phyloP scores from a whole-genome alignment of 2,329 filamentous ascomycete genomes.

The Lasiodiplodia theobromae region DNA sequence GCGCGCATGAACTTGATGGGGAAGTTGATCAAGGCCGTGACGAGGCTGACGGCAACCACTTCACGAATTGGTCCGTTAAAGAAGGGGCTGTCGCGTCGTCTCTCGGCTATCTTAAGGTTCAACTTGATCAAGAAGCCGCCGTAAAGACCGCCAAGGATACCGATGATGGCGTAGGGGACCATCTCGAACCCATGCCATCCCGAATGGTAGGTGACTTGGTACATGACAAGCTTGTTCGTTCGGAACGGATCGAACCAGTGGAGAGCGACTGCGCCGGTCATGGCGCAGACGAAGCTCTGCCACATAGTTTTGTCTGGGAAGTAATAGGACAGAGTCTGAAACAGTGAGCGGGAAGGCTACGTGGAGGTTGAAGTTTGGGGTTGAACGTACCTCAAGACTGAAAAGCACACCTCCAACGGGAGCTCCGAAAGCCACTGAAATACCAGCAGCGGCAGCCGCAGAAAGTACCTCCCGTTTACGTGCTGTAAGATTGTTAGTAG shows the following conservation, averaged over 20 bases:
- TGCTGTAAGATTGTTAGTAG: constrained; percentile 59
- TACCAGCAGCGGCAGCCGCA: constrained; percentile 88
- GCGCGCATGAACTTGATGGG: constrained; percentile 96
- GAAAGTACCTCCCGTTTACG: constrained; percentile 93
- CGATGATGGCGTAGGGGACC: constrained; percentile 83
- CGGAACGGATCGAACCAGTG: constrained; percentile 94
- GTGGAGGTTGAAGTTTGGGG: not conserved
- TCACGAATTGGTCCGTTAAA: constrained; percentile 76
- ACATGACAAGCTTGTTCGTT: constrained; percentile 93
- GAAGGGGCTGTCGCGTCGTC: constrained; percentile 63
- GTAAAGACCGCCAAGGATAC: constrained; percentile 90
- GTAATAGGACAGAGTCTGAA: constrained; percentile 90
- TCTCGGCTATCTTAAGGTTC: constrained; percentile 85
- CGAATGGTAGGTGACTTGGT: constrained; percentile 91
- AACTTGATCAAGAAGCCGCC: constrained; percentile 93
- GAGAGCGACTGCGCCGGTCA: constrained; percentile 94
- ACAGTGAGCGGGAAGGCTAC: constrained; percentile 33
- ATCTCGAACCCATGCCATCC: constrained; percentile 96
- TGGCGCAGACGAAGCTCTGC: constrained; percentile 98
- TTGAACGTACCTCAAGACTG: constrained; percentile 75
- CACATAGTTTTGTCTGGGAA: constrained; percentile 99
- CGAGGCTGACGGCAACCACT: constrained; percentile 77
- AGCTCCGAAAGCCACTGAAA: constrained; percentile 92
- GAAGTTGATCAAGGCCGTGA: constrained; percentile 91
- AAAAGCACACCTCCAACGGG: constrained; percentile 95